phyloP scores from a whole-genome alignment of 2,329 filamentous ascomycete genomes.

The Fusarium austroafricanum region DNA sequence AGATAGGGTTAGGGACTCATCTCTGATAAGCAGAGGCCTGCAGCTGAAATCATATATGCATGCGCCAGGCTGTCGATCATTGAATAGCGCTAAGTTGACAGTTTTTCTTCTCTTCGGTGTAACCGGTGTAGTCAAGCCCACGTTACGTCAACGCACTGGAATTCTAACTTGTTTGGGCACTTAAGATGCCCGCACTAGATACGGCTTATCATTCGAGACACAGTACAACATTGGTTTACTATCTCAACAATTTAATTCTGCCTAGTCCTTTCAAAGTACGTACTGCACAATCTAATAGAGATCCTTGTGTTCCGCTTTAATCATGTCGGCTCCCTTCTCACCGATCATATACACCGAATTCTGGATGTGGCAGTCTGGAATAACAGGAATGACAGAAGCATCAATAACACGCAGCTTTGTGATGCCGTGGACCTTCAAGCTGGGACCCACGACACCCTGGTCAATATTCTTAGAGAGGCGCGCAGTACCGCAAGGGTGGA shows the following conservation, averaged over 20 bases:
- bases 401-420: constrained; percentile 66
- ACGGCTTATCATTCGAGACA: neutral
- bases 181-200: too few species aligned
- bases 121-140: neutral
- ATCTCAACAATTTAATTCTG: neutral
- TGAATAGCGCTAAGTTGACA: neutral
- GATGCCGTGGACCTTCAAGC: constrained; percentile 65
- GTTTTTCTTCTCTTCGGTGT: neutral
- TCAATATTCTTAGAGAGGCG: constrained; percentile 62
- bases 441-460: constrained; percentile 61
- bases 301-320: neutral
- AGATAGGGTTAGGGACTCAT: neutral
- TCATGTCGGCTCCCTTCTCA: constrained; percentile 58
- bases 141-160: neutral
- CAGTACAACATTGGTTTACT: neutral
- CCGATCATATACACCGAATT: constrained; percentile 70
- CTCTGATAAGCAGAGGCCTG: neutral
- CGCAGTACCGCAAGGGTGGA: constrained; percentile 68
- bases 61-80: neutral
- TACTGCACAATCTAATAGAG: neutral
- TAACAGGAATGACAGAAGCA: constrained; percentile 67
- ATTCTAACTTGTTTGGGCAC: neutral
- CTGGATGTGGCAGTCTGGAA: constrained; percentile 67
- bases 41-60: neutral
- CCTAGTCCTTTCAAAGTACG: neutral